phyloP scores from a whole-genome alignment of 768 basidiomycete species.

The Boletus eberwhitei region DNA sequence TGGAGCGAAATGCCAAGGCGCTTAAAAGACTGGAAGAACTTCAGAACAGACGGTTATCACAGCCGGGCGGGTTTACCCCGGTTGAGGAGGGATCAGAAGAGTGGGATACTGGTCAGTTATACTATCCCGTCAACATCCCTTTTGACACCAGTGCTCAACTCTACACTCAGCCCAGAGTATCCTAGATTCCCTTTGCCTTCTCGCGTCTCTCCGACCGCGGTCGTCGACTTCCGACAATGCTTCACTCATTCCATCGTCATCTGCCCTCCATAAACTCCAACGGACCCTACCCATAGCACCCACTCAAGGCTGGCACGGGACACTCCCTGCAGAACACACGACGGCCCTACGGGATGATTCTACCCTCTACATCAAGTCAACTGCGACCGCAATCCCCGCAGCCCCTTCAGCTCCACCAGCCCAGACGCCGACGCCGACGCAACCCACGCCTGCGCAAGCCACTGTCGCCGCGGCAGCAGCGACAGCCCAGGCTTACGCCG shows the following conservation, averaged over 20 bases:
- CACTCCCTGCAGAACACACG: slow-evolving; percentile 52
- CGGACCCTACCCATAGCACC: slow-evolving; percentile 61
- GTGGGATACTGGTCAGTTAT: slow-evolving; percentile 70
- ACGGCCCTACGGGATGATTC: slow-evolving; percentile 72
- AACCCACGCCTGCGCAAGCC: slow-evolving; percentile 23
- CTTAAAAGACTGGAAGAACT: slow-evolving; percentile 62
- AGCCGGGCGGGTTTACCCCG: slow-evolving; percentile 41
- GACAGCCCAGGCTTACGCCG: slow-evolving; percentile 27
- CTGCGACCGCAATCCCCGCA: slow-evolving; percentile 34
- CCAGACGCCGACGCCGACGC: slow-evolving; percentile 32
- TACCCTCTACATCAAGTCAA: slow-evolving; percentile 62
- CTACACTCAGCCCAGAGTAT: slow-evolving; percentile 64
- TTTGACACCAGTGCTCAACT: slow-evolving; percentile 8
- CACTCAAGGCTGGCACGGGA: slow-evolving; percentile 71
- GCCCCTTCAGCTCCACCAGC: slow-evolving; percentile 33
- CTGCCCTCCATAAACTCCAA: slow-evolving; percentile 68
- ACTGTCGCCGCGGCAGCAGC: slow-evolving; percentile 24
- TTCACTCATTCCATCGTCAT: slow-evolving; percentile 59
- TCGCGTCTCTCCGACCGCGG: slow-evolving; percentile 72
- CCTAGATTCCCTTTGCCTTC: slow-evolving; percentile 60
- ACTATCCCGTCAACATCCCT: not conserved
- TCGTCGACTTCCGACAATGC: slow-evolving; percentile 37
- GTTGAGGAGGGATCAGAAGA: slow-evolving; percentile 74
- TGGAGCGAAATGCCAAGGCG: slow-evolving; percentile 63
- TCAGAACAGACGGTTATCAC: slow-evolving; percentile 53